Conservation (phyloP, 768 basidiomycete genomes). For the Serendipita vermifera region DNA sequence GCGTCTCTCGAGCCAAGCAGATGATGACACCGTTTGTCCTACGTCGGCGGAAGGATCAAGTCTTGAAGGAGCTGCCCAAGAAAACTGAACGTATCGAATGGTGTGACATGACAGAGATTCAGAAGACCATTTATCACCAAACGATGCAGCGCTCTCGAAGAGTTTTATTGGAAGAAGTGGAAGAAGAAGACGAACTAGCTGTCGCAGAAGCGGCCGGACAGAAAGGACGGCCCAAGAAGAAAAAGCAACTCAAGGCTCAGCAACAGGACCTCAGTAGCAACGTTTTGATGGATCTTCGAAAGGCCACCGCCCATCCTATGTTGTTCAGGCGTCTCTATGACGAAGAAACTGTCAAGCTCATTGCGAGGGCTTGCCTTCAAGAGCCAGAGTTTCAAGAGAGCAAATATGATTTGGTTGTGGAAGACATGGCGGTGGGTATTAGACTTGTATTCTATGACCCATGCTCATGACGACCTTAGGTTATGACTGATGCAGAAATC, state of each 20-base stretch:
- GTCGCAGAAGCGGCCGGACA: constrained; percentile 23
- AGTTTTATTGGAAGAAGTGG: constrained; percentile 43
- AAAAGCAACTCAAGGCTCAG: constrained; percentile 22
- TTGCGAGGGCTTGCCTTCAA: constrained; percentile 74
- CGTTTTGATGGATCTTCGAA: constrained; percentile 93
- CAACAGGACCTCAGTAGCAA: constrained; percentile 70
- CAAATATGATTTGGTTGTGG: constrained; percentile 74
- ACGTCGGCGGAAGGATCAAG: constrained; percentile 93
- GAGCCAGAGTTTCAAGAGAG: constrained; percentile 86
- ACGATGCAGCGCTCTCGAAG: constrained; percentile 75
- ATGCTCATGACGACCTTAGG: constrained; percentile 25
- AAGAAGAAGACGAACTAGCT: constrained; percentile 19
- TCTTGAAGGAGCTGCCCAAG: constrained; percentile 81
- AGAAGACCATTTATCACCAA: constrained; percentile 73
- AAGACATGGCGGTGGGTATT: constrained; percentile 63
- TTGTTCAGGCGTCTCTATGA: constrained; percentile 79
- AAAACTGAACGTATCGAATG: constrained; percentile 90
- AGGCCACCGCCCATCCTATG: constrained; percentile 94
- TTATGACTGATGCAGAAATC: constrained; percentile 96
- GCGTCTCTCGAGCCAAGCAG: constrained; percentile 89
- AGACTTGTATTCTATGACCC: not conserved
- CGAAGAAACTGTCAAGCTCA: constrained; percentile 55
- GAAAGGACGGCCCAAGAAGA: constrained; percentile 22
- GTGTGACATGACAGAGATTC: constrained; percentile 82
- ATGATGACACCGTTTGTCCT: constrained; percentile 99